Evolutionary conservation across 2,329 filamentous ascomycete genomes (phyloP).

Genomic region (Niveomyces coronatus): DNA sequence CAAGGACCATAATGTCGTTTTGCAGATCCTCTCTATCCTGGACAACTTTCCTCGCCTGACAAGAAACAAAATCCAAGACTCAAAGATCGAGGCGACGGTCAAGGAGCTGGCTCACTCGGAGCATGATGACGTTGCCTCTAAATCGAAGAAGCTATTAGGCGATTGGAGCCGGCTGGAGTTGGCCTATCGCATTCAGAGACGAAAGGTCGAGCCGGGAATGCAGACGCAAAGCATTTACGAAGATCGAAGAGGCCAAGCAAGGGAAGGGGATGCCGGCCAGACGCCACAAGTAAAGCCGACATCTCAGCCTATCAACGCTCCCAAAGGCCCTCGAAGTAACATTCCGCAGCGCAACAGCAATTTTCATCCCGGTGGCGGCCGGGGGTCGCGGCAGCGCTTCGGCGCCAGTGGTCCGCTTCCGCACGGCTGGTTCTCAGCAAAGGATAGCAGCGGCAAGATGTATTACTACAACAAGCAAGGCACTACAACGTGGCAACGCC

Average conservation of each 20-base stretch:
- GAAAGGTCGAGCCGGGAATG: conserved; percentile 68
- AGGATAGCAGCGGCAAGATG: conserved; percentile 56
- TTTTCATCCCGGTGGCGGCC: conserved; percentile 34
- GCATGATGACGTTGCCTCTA: conserved; percentile 64
- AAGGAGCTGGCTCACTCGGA: conserved; percentile 55
- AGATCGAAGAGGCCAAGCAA: conserved; percentile 45
- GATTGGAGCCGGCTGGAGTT: conserved; percentile 86
- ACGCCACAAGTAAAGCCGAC: conserved; percentile 30
- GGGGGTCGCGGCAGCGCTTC: conserved; percentile 38
- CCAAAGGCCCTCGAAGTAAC: conserved; percentile 51
- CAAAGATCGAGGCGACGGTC: conserved; percentile 82
- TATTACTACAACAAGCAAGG: conserved; percentile 83
- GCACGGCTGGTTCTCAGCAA: conserved; percentile 75
- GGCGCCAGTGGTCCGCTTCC: conserved; percentile 47
- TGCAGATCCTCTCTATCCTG: conserved; percentile 84
- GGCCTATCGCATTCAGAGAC: conserved; percentile 84
- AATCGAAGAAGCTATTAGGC: conserved; percentile 61
- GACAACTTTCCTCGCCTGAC: conserved; percentile 83
- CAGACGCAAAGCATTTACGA: conserved; percentile 47
- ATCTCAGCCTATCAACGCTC: conserved; percentile 39
- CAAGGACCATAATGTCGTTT: conserved; percentile 79
- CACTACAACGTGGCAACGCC: conserved; percentile 71
- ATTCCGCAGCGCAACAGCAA: conserved; percentile 41
- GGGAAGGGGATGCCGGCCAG: conserved; percentile 29
- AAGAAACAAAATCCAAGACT: conserved; percentile 93